These are phyloP conservation scores for Irpex lacteus DNA, from an alignment of 1,284 basidiomycete species.

Conservation along the genomic window DNA sequence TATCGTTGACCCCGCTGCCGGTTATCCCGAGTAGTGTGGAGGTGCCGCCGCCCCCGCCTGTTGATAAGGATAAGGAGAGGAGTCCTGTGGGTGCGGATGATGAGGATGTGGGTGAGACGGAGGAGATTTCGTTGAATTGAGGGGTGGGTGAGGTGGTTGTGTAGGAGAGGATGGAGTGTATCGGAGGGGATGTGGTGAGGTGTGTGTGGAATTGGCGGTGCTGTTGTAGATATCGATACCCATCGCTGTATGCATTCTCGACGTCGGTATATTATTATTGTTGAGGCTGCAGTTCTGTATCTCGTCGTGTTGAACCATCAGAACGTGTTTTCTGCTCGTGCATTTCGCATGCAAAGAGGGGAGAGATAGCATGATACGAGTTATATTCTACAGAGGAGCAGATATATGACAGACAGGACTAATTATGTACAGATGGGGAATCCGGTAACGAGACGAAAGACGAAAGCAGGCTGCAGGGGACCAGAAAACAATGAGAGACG, in stretches of 20 bases:
- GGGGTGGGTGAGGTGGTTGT: no score
- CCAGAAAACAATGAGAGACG: background rate
- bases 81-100: conserved; percentile 44
- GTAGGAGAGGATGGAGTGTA: no score
- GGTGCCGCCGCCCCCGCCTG: conserved; percentile 72
- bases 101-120: conserved; percentile 73
- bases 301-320: no score
- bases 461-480: background rate
- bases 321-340: no score
- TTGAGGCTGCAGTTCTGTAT: no score
- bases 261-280: background rate
- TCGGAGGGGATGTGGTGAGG: no score
- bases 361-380: no score
- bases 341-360: no score
- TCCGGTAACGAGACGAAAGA: background rate
- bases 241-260: background rate
- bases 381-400: no score
- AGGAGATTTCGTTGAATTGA: conserved; percentile 53
- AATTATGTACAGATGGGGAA: no score
- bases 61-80: conserved; percentile 76
- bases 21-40: conserved; percentile 65
- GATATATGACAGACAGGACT: no score
- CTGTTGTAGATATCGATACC: background rate
- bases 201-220: no score
- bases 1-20: conserved; percentile 27